These are phyloP conservation scores for Fusarium algeriense DNA, from an alignment of 2,329 filamentous ascomycete species.

Conservation along the genomic window DNA sequence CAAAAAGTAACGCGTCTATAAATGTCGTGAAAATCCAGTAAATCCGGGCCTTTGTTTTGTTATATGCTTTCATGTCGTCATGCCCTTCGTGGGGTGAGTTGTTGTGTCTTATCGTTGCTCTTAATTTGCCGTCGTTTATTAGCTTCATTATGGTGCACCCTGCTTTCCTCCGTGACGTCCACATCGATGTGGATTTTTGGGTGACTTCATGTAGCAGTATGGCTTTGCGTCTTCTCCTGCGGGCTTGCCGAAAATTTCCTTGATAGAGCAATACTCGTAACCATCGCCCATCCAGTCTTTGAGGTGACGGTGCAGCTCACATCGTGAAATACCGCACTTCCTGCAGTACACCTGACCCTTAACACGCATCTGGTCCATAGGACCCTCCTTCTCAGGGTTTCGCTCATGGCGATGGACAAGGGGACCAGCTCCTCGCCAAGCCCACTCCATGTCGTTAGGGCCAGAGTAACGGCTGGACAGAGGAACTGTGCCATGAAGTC, in stretches of 20 bases:
- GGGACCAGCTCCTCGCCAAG: slow-evolving; percentile 68
- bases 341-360: slow-evolving; percentile 72
- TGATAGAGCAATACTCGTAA: slow-evolving; percentile 71
- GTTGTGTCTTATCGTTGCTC: slow-evolving; percentile 15
- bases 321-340: slow-evolving; percentile 71
- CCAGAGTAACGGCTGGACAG: slow-evolving; percentile 68
- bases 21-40: slow-evolving; percentile 4
- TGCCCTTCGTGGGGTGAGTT: slow-evolving; percentile 17
- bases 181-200: slow-evolving; percentile 68
- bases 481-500: slow-evolving; percentile 67
- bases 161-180: slow-evolving; percentile 63
- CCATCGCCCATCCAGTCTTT: slow-evolving; percentile 68
- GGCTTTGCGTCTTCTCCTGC: slow-evolving; percentile 61
- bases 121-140: slow-evolving; percentile 12
- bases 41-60: not conserved
- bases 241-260: slow-evolving; percentile 65
- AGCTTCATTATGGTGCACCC: slow-evolving; percentile 20
- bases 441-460: slow-evolving; percentile 73
- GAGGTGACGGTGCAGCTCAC: slow-evolving; percentile 73
- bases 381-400: slow-evolving; percentile 31
- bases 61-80: slow-evolving; percentile 31
- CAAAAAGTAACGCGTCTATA: not conserved
- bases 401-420: slow-evolving; percentile 52
- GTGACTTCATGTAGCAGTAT: slow-evolving; percentile 71
- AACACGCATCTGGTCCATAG: slow-evolving; percentile 63